Conservation (phyloP, 352 stramenopile species). For the Pythium aquatile region DNA sequence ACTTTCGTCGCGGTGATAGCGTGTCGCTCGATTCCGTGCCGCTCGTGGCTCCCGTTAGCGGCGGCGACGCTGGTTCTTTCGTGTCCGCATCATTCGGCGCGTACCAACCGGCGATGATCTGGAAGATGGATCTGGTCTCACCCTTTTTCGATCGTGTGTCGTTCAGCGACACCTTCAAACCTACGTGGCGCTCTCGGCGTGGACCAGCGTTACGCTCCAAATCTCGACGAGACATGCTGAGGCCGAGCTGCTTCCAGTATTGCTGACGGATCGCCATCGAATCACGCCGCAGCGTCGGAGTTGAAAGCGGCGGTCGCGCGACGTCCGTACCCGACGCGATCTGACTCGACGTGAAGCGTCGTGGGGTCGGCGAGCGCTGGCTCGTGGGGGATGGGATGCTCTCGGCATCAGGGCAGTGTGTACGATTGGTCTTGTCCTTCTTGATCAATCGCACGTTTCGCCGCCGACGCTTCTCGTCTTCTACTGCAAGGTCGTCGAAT, state of each 20-base stretch:
- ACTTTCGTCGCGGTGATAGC: slow-evolving; percentile 28
- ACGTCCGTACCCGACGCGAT: slow-evolving; percentile 17
- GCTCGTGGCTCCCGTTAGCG: neutral
- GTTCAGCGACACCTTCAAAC: slow-evolving; percentile 77
- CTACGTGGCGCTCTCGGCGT: slow-evolving; percentile 61
- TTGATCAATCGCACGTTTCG: slow-evolving; percentile 42
- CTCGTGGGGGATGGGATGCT: slow-evolving; percentile 51
- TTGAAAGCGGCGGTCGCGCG: slow-evolving; percentile 16
- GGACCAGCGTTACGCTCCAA: slow-evolving; percentile 73
- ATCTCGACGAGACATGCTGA: slow-evolving; percentile 77
- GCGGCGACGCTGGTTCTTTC: neutral
- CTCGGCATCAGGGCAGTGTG: slow-evolving; percentile 50
- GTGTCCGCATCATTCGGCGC: slow-evolving; percentile 28
- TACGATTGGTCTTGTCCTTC: slow-evolving; percentile 40
- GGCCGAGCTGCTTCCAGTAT: slow-evolving; percentile 85
- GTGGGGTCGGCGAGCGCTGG: slow-evolving; percentile 26
- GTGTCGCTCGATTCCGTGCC: slow-evolving; percentile 27
- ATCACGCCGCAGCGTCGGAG: slow-evolving; percentile 64
- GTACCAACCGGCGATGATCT: slow-evolving; percentile 84
- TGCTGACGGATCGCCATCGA: slow-evolving; percentile 81
- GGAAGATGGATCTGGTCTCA: slow-evolving; percentile 67
- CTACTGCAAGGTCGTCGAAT: slow-evolving; percentile 67
- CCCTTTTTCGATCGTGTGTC: slow-evolving; percentile 43
- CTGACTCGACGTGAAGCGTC: slow-evolving; percentile 19
- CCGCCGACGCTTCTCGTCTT: slow-evolving; percentile 76